Evolutionary conservation across 176 grass and related monocot species (phyloP).

Genomic region (Puccinellia tenuiflora): DNA sequence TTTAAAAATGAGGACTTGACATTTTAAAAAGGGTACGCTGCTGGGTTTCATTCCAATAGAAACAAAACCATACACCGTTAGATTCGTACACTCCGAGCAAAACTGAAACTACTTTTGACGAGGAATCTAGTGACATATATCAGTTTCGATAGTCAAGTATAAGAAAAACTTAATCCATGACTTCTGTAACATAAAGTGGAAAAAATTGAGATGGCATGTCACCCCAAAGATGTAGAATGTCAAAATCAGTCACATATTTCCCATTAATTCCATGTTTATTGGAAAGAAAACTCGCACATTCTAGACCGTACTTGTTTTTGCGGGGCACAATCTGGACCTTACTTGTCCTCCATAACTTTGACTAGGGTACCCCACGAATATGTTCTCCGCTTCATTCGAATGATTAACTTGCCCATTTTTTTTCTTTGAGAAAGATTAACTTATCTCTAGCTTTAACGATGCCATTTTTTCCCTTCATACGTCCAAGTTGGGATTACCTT

Average conservation of each 20-base stretch:
- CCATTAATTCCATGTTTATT: not conserved
- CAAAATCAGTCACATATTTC: not conserved
- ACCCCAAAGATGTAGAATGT: not conserved
- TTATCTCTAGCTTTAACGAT: not conserved
- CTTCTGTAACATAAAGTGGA: no score
- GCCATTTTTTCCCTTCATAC: not conserved
- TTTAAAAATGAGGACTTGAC: not conserved
- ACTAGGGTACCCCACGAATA: not conserved
- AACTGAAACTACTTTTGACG: not conserved
- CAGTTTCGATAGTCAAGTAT: not conserved
- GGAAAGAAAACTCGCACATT: not conserved
- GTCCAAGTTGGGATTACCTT: not conserved
- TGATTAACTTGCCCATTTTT: not conserved
- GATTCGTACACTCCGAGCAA: no score
- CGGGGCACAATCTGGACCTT: not conserved
- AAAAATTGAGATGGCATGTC: no score
- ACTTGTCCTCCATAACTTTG: not conserved
- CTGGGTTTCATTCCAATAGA: no score
- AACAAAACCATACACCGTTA: no score
- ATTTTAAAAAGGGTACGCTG: no score
- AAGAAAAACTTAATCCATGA: not conserved
- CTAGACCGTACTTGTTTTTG: not conserved
- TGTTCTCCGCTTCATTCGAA: not conserved
- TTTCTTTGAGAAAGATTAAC: not conserved
- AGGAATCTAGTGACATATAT: not conserved